Conservation (phyloP, 306 rosid species). For the Casuarina glauca region DNA sequence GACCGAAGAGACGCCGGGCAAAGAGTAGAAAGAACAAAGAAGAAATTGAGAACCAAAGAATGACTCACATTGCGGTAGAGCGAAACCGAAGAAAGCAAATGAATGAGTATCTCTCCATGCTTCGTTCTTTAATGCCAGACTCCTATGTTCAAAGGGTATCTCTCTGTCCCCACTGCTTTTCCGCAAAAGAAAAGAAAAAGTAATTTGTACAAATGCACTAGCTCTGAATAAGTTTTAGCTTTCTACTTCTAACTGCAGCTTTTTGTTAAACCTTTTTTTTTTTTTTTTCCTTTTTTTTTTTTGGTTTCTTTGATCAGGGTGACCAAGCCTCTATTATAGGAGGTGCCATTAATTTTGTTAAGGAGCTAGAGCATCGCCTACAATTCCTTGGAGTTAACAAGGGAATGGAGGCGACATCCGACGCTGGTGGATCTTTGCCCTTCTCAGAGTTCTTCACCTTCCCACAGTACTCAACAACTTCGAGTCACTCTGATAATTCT, state of each 20-base stretch:
- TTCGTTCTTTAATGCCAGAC: conserved; percentile 82
- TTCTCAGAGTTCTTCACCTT: conserved; percentile 87
- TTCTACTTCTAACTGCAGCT: neutral
- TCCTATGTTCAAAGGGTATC: conserved; percentile 94
- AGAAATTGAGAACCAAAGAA: conserved; percentile 94
- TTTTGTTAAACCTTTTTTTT: neutral
- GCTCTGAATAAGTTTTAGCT: neutral
- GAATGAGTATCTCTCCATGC: conserved; percentile 92
- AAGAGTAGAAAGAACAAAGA: conserved; percentile 71
- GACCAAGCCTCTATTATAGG: conserved; percentile 97
- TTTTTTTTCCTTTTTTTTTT: neutral
- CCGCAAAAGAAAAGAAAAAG: neutral
- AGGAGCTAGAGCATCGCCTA: conserved; percentile 82
- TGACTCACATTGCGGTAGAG: conserved; percentile 98
- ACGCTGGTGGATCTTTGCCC: conserved; percentile 28
- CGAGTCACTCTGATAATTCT: conserved; percentile 29
- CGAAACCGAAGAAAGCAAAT: conserved; percentile 91
- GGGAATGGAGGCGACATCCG: conserved; percentile 23
- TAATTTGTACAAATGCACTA: neutral
- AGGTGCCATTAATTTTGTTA: conserved; percentile 87
- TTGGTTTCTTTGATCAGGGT: conserved; percentile 43
- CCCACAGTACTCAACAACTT: conserved; percentile 72
- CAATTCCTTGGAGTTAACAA: conserved; percentile 58
- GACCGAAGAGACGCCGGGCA: conserved; percentile 69
- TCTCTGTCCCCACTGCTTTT: neutral